Evolutionary conservation across 345 rosid species (phyloP), one percentile per base, ranked within the genome.

Genomic region (Citrus unshiu): DNA sequence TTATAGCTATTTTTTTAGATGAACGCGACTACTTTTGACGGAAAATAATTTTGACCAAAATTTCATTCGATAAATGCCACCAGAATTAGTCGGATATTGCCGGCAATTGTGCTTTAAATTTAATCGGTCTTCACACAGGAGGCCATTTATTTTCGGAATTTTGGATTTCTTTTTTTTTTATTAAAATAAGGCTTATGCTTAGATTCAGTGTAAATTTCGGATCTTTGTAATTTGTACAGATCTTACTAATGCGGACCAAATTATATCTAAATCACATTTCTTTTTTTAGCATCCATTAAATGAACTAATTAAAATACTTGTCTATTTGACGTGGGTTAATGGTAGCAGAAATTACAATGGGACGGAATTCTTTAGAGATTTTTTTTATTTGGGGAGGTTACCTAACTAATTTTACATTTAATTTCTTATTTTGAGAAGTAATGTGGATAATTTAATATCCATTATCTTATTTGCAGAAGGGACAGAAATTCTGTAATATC

Each of bases 21-120:
- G 68, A 68, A 82, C 19, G 67, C 68, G 85, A 82, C 89, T 81
- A 59, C 34, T 83, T 83, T 90, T 86, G 81, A 70, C 86, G 87
- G 86, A 73, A 73, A 58, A 25, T 68, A n/a, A 59, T 19, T 34
- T 85, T 86, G 89, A 84, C 89, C 82, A 39, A 49, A 56, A n/a
- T 3, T 46, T n/a, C 7, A 9, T 35, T 3, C 1, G 46, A 21
- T 18, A 3, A 35, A 21, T 4, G 37, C 32, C 13, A 19, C 40
- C 0, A 19, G 24, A 75, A 34, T 46, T 58, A 60, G 86, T 84
- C 86, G 51, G 75, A 69, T 61, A 59, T 70, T 79, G 74, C 84
- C 79, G 81, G 81, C 86, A 79, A 2, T 30, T 51, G 22, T 34
- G 49, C 54, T 63, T 18, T 29, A 1, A 6, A 14, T 63, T 12